Percentiles rank a stretch among this genome's conserved stretches.
Conservation (phyloP, 139 green algal species). For the Picochlorum sp. region DNA sequence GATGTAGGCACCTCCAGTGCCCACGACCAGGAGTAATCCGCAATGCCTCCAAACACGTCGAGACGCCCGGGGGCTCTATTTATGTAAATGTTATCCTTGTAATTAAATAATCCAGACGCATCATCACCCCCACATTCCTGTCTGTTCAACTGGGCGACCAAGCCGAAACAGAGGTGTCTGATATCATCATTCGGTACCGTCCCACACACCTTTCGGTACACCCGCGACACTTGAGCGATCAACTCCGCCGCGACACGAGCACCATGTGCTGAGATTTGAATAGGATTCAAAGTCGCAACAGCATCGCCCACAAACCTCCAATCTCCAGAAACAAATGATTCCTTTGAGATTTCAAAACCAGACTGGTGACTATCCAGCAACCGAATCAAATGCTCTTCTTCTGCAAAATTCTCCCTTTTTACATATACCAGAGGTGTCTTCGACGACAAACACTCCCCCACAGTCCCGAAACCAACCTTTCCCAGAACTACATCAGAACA, state of each 20-base stretch:
- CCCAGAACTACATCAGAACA: slow-evolving; percentile 56
- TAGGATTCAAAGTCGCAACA: too few species aligned
- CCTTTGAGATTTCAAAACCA: slow-evolving; percentile 22
- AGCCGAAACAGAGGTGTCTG: not conserved
- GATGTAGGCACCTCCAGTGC: slow-evolving; percentile 84
- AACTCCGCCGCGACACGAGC: too few species aligned
- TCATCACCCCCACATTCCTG: not conserved
- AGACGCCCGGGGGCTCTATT: slow-evolving; percentile 79
- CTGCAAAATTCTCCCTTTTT: slow-evolving; percentile 58
- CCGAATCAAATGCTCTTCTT: slow-evolving; percentile 64
- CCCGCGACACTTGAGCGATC: too few species aligned
- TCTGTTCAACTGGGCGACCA: not conserved
- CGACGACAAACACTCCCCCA: slow-evolving; percentile 44
- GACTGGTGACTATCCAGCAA: slow-evolving; percentile 37
- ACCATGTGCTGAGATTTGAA: too few species aligned
- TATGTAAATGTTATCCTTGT: slow-evolving; percentile 31
- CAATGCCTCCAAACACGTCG: slow-evolving; percentile 96
- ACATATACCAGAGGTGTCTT: slow-evolving; percentile 58
- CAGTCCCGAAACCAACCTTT: slow-evolving; percentile 67
- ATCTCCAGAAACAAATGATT: slow-evolving; percentile 50
- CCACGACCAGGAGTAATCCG: slow-evolving; percentile 85
- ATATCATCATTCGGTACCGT: not conserved
- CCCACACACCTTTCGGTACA: too few species aligned
- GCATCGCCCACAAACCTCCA: slow-evolving; percentile 52
- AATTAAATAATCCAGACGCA: slow-evolving; percentile 21